Conservation (phyloP, 768 basidiomycete genomes). For the Russula emetica region DNA sequence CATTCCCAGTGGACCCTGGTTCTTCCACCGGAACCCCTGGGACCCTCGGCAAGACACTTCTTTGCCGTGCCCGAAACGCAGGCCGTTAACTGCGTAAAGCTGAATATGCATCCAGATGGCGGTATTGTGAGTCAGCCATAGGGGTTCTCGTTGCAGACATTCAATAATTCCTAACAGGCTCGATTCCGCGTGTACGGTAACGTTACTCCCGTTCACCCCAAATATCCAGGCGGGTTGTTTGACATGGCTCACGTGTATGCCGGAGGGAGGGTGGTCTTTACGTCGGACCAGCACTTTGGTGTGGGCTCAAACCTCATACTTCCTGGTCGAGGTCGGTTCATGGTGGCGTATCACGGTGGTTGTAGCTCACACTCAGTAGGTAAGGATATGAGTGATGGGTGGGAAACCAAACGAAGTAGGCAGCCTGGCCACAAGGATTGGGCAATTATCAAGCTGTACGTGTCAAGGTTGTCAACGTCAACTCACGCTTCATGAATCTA, state of each 20-base stretch:
- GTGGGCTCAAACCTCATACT: constrained; percentile 86
- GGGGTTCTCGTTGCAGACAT: constrained; percentile 18
- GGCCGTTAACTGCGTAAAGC: constrained; percentile 73
- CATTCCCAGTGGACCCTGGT: constrained; percentile 69
- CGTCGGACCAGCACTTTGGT: constrained; percentile 95
- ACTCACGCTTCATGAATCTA: neutral
- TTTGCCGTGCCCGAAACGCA: constrained; percentile 62
- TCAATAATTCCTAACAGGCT: constrained; percentile 47
- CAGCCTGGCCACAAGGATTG: constrained; percentile 81
- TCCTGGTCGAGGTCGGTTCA: constrained; percentile 67
- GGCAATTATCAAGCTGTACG: constrained; percentile 85
- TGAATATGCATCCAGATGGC: constrained; percentile 95
- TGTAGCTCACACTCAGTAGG: constrained; percentile 36
- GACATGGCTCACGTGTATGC: constrained; percentile 90
- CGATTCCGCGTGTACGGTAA: constrained; percentile 89
- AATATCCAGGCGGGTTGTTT: constrained; percentile 46
- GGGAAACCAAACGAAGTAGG: constrained; percentile 94
- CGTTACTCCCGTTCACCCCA: constrained; percentile 61
- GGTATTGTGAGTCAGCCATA: constrained; percentile 67
- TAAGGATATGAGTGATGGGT: constrained; percentile 95
- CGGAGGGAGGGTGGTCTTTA: constrained; percentile 77
- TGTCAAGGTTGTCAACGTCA: constrained; percentile 20
- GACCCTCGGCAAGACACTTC: constrained; percentile 83
- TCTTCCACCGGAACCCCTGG: constrained; percentile 68
- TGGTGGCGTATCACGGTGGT: constrained; percentile 5